A percentile compares a stretch with the other conserved stretches of the same genome.
phyloP scores from a whole-genome alignment of 179 eudicot species.

The Silene vulgaris region DNA sequence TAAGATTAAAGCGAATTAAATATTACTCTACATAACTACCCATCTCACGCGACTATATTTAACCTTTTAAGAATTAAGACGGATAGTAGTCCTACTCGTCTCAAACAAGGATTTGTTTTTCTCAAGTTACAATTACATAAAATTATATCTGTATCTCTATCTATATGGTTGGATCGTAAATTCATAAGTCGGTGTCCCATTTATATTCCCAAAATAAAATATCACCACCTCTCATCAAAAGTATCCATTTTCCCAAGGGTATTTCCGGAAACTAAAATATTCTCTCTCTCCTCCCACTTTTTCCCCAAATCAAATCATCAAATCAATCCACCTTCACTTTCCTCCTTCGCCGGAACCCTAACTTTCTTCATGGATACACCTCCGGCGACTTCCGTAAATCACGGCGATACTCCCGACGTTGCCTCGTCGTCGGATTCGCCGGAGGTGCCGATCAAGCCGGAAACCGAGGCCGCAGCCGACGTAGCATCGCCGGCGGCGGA shows the following conservation, averaged over 20 bases:
- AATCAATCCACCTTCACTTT: background rate
- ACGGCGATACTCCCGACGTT: background rate
- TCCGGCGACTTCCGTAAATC: conserved; percentile 29
- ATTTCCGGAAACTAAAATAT: conserved; percentile 10
- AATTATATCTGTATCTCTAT: no score
- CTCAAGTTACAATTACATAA: no score
- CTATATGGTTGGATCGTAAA: no score
- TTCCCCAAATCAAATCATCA: conserved; percentile 5
- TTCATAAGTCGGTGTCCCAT: background rate
- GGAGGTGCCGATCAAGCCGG: no score
- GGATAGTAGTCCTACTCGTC: no score
- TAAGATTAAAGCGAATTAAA: no score
- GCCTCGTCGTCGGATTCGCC: conserved; percentile 26
- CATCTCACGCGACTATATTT: no score
- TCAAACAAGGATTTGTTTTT: no score
- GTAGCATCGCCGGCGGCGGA: background rate
- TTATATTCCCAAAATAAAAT: background rate
- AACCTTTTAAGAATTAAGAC: no score
- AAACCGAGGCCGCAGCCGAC: conserved; percentile 9
- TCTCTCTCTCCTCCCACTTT: conserved; percentile 16
- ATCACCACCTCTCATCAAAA: background rate
- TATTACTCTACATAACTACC: no score
- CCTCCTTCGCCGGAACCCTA: conserved; percentile 32
- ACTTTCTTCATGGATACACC: conserved; percentile 20
- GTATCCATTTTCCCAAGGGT: conserved; percentile 7